Evolutionary conservation across 352 stramenopile species (phyloP), one percentile per base, ranked within the genome.

Genomic region (Thalassiosira ordinaria): DNA sequence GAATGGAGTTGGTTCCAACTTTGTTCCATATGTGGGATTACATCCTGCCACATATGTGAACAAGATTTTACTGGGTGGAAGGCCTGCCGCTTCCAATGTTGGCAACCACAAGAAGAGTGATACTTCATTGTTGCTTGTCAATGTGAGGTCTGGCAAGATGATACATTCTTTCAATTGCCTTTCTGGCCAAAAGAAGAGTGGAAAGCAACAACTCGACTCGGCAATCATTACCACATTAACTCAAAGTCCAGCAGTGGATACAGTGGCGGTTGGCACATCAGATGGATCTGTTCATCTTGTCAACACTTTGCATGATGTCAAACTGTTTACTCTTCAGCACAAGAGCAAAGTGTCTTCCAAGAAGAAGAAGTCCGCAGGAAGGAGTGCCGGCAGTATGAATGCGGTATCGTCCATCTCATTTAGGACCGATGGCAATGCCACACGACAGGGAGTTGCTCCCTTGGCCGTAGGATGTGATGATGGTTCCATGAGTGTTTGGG

Each of bases 1-100:
- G 31, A 51, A 44, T 7, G 77, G 65, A 35, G 33, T 69, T 47
- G 74, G 55, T 16, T 56, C 79, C 13, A 67, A 79, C 18, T 91
- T 93, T 74, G 74, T 78, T 41, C 88, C 88, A 8, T 26, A 72
- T 41, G 66, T 84, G 13, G 81, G 84, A 14, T 70, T 90, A 9
- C 89, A 94, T 78, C 89, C 89, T 56, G 74, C 81, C 4, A 91
- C 87, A 9, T 94, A 94, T 80, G 69, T 94, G 6, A 94, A 94
- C 74, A 94, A 94, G 64, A 91, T 94, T 64, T 41, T 94, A 16
- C 46, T 93, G 53, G 86, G 74, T 72, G 74, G 74, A 16, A 56
- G 65, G 20, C 49, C 65, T 52, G 41, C 57, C 11, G 16, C 1
- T 55, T 18, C 33, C 31, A 29, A 24, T 59, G 18, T 33, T n/a